phyloP scores from a whole-genome alignment of 2,329 filamentous ascomycete species.

The Aureobasidium sp. region DNA sequence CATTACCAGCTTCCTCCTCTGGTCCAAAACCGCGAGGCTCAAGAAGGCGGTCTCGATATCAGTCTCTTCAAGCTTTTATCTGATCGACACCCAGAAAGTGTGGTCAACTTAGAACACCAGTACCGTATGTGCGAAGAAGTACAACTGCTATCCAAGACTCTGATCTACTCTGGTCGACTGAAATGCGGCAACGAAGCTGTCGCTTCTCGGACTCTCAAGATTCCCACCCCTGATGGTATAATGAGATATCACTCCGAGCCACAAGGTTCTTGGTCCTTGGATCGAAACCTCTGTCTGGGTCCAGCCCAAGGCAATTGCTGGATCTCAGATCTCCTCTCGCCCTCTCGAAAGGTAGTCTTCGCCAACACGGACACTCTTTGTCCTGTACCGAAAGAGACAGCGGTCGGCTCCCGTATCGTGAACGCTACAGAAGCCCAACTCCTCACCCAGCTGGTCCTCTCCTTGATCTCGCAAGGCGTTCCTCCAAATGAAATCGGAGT shows the following conservation, averaged over 20 bases:
- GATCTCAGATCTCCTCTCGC: conserved; percentile 64
- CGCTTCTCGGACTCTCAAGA: conserved; percentile 58
- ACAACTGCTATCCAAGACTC: conserved; percentile 84
- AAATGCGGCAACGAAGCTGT: conserved; percentile 80
- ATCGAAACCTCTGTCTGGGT: conserved; percentile 48
- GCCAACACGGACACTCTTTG: conserved; percentile 78
- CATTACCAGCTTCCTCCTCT: conserved; percentile 93
- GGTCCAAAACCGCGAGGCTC: conserved; percentile 84
- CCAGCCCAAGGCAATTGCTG: conserved; percentile 55
- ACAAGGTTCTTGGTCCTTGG: not conserved
- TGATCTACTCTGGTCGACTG: conserved; percentile 86
- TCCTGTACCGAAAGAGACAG: conserved; percentile 60
- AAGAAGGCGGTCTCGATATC: conserved; percentile 78
- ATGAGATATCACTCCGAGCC: conserved; percentile 26
- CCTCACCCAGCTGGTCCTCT: conserved; percentile 71
- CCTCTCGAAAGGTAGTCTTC: conserved; percentile 70
- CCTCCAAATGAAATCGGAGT: conserved; percentile 74
- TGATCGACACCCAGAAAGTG: conserved; percentile 76
- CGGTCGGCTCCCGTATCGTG: conserved; percentile 76
- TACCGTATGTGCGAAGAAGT: conserved; percentile 98
- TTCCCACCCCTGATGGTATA: conserved; percentile 47
- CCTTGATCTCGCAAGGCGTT: conserved; percentile 69
- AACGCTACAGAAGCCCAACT: conserved; percentile 78
- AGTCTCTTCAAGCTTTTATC: conserved; percentile 92
- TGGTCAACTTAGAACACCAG: conserved; percentile 89